Evolutionary conservation across 495 filamentous ascomycete species (phyloP), one percentile per base, ranked within the genome.

Genomic region (Aspergillus olivimuriae): DNA sequence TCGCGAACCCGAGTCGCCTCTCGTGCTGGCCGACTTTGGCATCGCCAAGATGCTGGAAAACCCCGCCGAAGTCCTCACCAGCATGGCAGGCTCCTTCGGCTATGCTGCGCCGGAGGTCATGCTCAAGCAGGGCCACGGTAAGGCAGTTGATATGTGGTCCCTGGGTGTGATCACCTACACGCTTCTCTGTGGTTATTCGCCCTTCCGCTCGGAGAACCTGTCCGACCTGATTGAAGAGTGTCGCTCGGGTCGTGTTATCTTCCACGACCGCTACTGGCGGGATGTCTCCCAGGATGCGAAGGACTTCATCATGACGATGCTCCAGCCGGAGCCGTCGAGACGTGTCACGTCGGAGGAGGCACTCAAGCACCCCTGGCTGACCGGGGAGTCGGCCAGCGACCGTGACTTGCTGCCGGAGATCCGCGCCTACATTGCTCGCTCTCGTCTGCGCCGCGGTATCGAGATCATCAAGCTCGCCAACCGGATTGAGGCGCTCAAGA

Each of bases 121-220:
- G 92, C 73, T 95, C 37, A 96, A 95, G 72, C 79, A 87, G 52
- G 92, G 94, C 28, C 92, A 99, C 60, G 92, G 94, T 56, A 97
- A 97, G 62, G 86, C 92, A n/a, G 92, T 97, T 21, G 92, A 99
- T 58, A 94, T 99, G 87, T 99, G 92, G 92, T 96, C 91, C 7
- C 73, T 99, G 55, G 92, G 92, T 50, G 91, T 99, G 51, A 97
- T 99, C 58, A 97, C 94, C 21, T 99, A 99, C 69, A 97, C 94
- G 12, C 77, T 99, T n/a, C 86, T 99, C 31, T 99, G 92, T 66
- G 92, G 92, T 39, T 99, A 99, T 66, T 95, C 91, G 9, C 92
- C 92, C 21, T 99, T 97, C 81, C 83, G 92, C 43, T 88, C 87
- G 49, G 92, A 99, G 65, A 94, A 86, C 54, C 69, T 99, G 21